Percentiles rank a stretch among this genome's conserved stretches.
These are phyloP conservation scores for Penicillium flavigenum DNA, from an alignment of 495 filamentous ascomycete genomes.

Conservation along the genomic window DNA sequence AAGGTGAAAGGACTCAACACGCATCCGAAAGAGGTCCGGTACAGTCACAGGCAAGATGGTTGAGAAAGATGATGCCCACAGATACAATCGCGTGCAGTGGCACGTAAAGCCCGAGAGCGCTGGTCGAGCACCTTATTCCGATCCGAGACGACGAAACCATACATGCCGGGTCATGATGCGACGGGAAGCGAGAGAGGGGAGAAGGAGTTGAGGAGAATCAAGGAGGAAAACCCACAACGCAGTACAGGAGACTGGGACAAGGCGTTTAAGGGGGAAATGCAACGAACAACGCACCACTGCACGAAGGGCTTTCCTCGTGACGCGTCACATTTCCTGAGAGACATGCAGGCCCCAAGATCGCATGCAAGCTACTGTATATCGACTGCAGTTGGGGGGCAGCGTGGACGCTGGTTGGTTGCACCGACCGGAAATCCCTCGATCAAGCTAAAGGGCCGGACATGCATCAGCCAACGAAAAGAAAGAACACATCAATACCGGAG, in stretches of 20 bases:
- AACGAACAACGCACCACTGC: constrained; percentile 5
- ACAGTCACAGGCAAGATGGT: not conserved
- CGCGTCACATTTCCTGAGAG: constrained; percentile 34
- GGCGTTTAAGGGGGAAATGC: constrained; percentile 8
- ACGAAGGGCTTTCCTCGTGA: constrained; percentile 10
- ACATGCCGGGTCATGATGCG: constrained; percentile 23
- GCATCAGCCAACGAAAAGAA: not conserved
- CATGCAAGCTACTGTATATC: constrained; percentile 10
- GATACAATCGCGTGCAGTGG: not conserved
- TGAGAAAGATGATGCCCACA: not conserved
- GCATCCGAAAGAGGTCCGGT: not conserved
- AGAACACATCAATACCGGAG: constrained; percentile 2
- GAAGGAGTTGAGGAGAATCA: not conserved
- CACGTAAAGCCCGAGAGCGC: constrained; percentile 4
- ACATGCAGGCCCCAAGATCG: constrained; percentile 26
- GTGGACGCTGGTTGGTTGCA: constrained; percentile 7
- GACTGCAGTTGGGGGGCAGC: not conserved
- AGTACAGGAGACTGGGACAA: not conserved
- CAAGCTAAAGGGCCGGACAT: constrained; percentile 2
- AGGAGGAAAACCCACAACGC: not conserved
- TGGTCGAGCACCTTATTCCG: constrained; percentile 17
- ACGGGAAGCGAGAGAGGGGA: not conserved
- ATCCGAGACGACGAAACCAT: not conserved
- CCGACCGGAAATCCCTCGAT: not conserved
- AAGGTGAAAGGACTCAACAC: not conserved